Conservation (phyloP, 2,329 filamentous ascomycete species). For the Graphilbum fragrans region DNA sequence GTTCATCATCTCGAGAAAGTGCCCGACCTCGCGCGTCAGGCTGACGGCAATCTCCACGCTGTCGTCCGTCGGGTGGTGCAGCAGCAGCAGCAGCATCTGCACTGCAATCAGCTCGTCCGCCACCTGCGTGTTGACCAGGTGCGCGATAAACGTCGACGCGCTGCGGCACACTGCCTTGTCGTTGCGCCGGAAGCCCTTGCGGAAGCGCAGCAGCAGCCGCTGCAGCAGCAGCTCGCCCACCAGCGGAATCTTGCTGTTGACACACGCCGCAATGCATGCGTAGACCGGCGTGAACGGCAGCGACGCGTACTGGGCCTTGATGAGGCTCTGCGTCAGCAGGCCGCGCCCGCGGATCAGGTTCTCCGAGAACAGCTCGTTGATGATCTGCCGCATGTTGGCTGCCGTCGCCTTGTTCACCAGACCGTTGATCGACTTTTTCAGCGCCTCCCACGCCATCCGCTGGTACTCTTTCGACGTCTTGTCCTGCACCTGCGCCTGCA, state of each 20-base stretch:
- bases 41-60: constrained; percentile 96
- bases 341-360: constrained; percentile 86
- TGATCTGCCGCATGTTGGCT: constrained; percentile 94
- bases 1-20: constrained; percentile 94
- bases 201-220: constrained; percentile 79
- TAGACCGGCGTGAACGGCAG: constrained; percentile 95
- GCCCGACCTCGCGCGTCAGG: constrained; percentile 82
- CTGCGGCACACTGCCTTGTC: constrained; percentile 94
- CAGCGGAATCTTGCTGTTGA: constrained; percentile 93
- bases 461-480: constrained; percentile 95
- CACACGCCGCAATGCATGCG: constrained; percentile 87
- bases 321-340: constrained; percentile 88
- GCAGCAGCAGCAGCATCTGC: constrained; percentile 80
- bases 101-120: constrained; percentile 87
- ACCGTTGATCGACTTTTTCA: constrained; percentile 98
- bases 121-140: constrained; percentile 92
- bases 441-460: constrained; percentile 96
- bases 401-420: constrained; percentile 99
- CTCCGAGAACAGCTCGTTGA: constrained; percentile 90
- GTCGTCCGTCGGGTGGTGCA: constrained; percentile 94
- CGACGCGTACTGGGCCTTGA: constrained; percentile 96
- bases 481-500: constrained; percentile 95
- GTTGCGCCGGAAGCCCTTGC: constrained; percentile 90
- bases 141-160: constrained; percentile 87
- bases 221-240: constrained; percentile 85